These are phyloP conservation scores for Thermochaetoides thermophila DNA, from an alignment of 495 filamentous ascomycete genomes.

Conservation along the genomic window DNA sequence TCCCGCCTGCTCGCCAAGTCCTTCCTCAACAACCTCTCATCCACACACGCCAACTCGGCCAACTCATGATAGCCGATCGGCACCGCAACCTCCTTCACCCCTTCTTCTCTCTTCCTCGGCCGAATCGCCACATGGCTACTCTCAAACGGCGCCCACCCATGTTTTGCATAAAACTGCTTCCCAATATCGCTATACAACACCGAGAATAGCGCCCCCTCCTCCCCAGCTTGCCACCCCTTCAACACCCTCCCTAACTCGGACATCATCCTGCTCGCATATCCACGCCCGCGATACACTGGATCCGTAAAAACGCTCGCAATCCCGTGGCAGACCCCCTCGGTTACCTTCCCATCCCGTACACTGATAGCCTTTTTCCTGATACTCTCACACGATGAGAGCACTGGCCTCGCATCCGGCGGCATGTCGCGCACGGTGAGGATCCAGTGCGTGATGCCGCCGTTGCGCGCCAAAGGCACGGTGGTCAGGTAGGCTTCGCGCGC, in stretches of 20 bases:
- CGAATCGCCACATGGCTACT: slow-evolving; percentile 56
- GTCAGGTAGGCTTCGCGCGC: slow-evolving; percentile 58
- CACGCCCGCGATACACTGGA: slow-evolving; percentile 50
- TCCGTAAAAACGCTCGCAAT: slow-evolving; percentile 81
- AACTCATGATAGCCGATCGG: slow-evolving; percentile 38
- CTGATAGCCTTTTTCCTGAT: slow-evolving; percentile 57
- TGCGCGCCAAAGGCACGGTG: slow-evolving; percentile 47
- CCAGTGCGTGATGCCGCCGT: slow-evolving; percentile 76
- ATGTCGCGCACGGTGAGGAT: slow-evolving; percentile 50
- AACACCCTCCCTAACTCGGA: slow-evolving; percentile 27
- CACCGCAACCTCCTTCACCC: slow-evolving; percentile 9
- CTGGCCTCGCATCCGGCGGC: slow-evolving; percentile 35
- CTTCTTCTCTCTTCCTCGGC: no score
- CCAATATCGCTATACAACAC: slow-evolving; percentile 91
- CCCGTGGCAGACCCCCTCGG: slow-evolving; percentile 59
- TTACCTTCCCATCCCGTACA: slow-evolving; percentile 19
- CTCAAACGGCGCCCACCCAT: slow-evolving; percentile 63
- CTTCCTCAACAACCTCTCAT: slow-evolving; percentile 35
- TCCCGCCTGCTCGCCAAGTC: slow-evolving; percentile 22
- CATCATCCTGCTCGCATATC: slow-evolving; percentile 60
- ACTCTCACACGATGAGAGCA: slow-evolving; percentile 73
- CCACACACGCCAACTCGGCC: slow-evolving; percentile 38
- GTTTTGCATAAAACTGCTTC: slow-evolving; percentile 72
- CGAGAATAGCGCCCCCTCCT: slow-evolving; percentile 36
- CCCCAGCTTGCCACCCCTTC: slow-evolving; percentile 22